Evolutionary conservation across 1,284 basidiomycete species (phyloP).

Genomic region (Amylostereum areolatum): DNA sequence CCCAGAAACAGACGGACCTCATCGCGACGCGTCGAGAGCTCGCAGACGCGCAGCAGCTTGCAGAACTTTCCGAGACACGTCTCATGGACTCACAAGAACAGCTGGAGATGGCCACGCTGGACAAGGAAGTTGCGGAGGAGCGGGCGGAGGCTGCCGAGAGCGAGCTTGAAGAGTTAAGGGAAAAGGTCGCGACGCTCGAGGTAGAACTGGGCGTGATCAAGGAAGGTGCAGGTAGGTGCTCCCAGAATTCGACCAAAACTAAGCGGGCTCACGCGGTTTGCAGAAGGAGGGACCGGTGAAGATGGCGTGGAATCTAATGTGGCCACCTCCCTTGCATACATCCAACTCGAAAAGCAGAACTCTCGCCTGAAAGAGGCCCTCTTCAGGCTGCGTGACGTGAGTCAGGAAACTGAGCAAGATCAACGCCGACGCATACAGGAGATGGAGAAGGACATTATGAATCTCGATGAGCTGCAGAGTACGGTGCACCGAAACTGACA

Average conservation of each 20-base stretch:
- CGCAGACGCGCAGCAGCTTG: slow-evolving; percentile 62
- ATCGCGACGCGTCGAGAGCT: slow-evolving; percentile 62
- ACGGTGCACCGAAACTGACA: slow-evolving; percentile 7
- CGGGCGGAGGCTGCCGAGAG: slow-evolving; percentile 76
- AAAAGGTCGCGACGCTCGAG: slow-evolving; percentile 76
- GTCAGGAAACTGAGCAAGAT: slow-evolving; percentile 83
- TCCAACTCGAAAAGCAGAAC: slow-evolving; percentile 96
- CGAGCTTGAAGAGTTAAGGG: slow-evolving; percentile 74
- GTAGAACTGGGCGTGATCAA: slow-evolving; percentile 80
- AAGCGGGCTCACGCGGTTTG: neutral
- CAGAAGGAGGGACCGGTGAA: slow-evolving; percentile 23
- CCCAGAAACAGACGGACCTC: slow-evolving; percentile 73
- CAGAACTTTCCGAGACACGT: slow-evolving; percentile 52
- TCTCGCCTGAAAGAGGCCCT: slow-evolving; percentile 93
- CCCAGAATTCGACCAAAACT: neutral
- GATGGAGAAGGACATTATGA: slow-evolving; percentile 82
- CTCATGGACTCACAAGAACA: slow-evolving; percentile 78
- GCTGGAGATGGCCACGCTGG: slow-evolving; percentile 91
- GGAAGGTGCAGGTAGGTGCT: slow-evolving; percentile 38
- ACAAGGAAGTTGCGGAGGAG: slow-evolving; percentile 97
- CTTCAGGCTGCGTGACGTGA: slow-evolving; percentile 86
- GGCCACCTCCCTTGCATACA: slow-evolving; percentile 72
- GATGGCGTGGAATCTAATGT: slow-evolving; percentile 38
- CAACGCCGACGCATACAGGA: slow-evolving; percentile 79
- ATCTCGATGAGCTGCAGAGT: slow-evolving; percentile 68